A percentile compares a stretch with the other conserved stretches of the same genome.
Evolutionary conservation across 805 yeast species (phyloP).

Genomic region (Candida ficus): DNA sequence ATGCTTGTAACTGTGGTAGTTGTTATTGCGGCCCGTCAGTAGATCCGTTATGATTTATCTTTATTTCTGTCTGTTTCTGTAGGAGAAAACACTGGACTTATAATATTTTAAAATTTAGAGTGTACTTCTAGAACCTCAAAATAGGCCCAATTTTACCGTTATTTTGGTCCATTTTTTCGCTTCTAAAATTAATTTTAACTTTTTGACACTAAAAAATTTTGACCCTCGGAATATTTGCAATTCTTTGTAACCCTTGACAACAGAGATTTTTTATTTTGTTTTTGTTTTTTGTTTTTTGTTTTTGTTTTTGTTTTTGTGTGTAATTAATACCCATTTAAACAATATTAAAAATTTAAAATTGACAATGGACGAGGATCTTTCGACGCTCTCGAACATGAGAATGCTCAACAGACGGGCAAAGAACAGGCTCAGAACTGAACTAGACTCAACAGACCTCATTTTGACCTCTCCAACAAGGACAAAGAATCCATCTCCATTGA

Average conservation of each 20-base stretch:
- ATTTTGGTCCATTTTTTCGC: too few species aligned
- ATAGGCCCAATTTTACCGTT: neutral
- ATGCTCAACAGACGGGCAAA: conserved; percentile 16
- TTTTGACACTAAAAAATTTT: too few species aligned
- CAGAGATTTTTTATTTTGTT: neutral
- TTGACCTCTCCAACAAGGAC: conserved; percentile 11
- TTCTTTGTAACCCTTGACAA: neutral
- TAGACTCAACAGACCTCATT: conserved; percentile 5
- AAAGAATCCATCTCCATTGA: conserved; percentile 9
- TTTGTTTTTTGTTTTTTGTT: neutral
- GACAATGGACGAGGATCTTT: conserved; percentile 14
- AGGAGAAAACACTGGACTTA: too few species aligned
- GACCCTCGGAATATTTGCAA: neutral
- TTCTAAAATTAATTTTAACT: neutral
- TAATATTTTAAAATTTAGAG: too few species aligned
- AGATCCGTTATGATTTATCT: too few species aligned
- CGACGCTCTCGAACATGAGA: conserved; percentile 19
- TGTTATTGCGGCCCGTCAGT: too few species aligned
- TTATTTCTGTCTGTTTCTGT: too few species aligned
- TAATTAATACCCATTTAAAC: too few species aligned
- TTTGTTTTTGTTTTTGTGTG: too few species aligned
- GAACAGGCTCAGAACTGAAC: conserved; percentile 10
- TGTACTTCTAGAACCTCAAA: neutral
- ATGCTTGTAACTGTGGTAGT: too few species aligned
- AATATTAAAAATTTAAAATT: too few species aligned